Evolutionary conservation across 805 yeast genomes (phyloP), one percentile per base, ranked within the genome.

Genomic region (Myxozyma monticola): DNA sequence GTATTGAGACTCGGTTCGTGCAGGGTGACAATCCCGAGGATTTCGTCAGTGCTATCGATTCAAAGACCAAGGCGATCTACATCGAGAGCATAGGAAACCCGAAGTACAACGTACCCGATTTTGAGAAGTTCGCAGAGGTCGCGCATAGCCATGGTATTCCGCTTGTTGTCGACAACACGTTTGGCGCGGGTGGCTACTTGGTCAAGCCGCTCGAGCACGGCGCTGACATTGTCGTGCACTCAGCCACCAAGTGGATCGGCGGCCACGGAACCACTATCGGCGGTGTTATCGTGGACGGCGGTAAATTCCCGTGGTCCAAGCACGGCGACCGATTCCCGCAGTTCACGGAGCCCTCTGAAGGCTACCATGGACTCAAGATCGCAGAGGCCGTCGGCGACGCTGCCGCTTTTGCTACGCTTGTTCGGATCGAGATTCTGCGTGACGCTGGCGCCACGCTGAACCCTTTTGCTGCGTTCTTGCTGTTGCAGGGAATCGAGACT

Each of bases 171-270:
- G 98, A 90, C 72, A 90, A 90, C 80, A 90, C 98, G 17, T 90
- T 90, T 63, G 98, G 96, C 66, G 96, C 96, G 37, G 97, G 96
- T 70, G 97, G 97, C 42, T 89, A 72, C 74, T 79, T 86, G 62
- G 79, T 87, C 53, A 81, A 78, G 60, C 98, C 98, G 56, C 71
- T 90, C 60, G 85, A 85, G 56, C 85, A 79, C 63, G 97, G 97
- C 60, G 97, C 88, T 40, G 96, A 90, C 68, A 84, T 90, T 59
- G 85, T 91, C 29, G 85, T 85, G 18, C 96, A 90, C 70, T 89
- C 96, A 54, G 96, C 96, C 48, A 90, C 98, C 52, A 90, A 90
- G 46, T 91, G 96, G 96, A 90, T 90, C 60, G 96, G 96, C 57
- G 98, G 97, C 52, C 97, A 90, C 67, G 97, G 98, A 66, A 88